Evolutionary conservation across 2,329 filamentous ascomycete species (phyloP).

Genomic region (Acarospora socialis): DNA sequence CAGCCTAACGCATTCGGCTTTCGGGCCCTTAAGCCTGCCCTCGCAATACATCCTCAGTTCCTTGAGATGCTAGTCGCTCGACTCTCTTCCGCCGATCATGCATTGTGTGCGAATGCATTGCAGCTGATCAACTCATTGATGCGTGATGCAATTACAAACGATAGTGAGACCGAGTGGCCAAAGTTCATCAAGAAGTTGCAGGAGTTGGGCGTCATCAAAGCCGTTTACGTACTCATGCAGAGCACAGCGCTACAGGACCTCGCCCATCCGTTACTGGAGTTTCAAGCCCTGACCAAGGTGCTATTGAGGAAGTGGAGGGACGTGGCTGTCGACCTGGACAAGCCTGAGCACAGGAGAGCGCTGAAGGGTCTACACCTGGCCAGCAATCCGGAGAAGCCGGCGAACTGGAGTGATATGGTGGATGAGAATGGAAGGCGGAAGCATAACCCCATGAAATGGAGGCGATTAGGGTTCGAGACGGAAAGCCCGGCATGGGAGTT

Average conservation of each 20-base stretch:
- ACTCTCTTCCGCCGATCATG: slow-evolving; percentile 85
- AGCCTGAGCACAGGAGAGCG: slow-evolving; percentile 73
- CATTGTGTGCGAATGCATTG: slow-evolving; percentile 84
- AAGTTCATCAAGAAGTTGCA: slow-evolving; percentile 89
- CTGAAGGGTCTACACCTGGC: slow-evolving; percentile 75
- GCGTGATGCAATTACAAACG: slow-evolving; percentile 72
- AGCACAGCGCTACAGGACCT: slow-evolving; percentile 82
- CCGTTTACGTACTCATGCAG: slow-evolving; percentile 87
- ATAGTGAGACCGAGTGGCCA: slow-evolving; percentile 73
- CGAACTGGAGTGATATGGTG: slow-evolving; percentile 23
- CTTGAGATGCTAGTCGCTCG: slow-evolving; percentile 86
- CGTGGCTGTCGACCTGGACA: slow-evolving; percentile 69
- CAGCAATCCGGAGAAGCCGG: slow-evolving; percentile 53
- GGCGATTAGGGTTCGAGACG: slow-evolving; percentile 76
- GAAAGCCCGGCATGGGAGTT: slow-evolving; percentile 83
- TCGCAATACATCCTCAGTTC: slow-evolving; percentile 84
- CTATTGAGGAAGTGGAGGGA: slow-evolving; percentile 79
- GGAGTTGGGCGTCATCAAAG: slow-evolving; percentile 82
- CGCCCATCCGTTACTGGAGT: slow-evolving; percentile 79
- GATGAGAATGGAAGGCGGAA: slow-evolving; percentile 44
- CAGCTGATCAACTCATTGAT: slow-evolving; percentile 94
- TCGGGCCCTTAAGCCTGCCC: slow-evolving; percentile 77
- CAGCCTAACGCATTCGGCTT: slow-evolving; percentile 65
- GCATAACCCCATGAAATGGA: slow-evolving; percentile 86
- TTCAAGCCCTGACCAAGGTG: slow-evolving; percentile 81